Percentiles rank a stretch among this genome's conserved stretches.
Evolutionary conservation across 164 flowering plant species (phyloP).

Genomic region (Echeveria elegans): DNA sequence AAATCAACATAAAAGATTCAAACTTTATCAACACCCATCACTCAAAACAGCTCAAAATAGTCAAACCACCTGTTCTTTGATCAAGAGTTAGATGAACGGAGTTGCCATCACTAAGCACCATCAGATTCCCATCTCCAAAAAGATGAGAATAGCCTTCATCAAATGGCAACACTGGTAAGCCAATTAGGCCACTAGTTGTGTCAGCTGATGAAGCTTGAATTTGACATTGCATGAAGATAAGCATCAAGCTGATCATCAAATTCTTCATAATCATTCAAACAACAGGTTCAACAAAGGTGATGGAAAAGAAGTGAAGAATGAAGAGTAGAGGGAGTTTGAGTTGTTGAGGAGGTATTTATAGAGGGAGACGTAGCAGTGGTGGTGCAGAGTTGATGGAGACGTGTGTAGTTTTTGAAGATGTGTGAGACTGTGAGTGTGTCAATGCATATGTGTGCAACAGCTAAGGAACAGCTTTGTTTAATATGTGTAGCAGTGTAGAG

Average conservation of each 20-base stretch:
- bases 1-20: background rate
- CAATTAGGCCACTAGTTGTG: background rate
- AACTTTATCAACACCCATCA: conserved; percentile 2
- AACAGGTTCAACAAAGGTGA: background rate
- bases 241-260: background rate
- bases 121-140: conserved; percentile 69
- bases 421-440: too few relatives aligned
- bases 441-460: conserved; percentile 5
- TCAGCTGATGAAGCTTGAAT: background rate
- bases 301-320: background rate
- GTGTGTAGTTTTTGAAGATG: conserved; percentile 5
- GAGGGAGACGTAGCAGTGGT: conserved; percentile 5
- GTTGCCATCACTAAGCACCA: conserved; percentile 57
- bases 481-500: background rate
- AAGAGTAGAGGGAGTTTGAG: background rate
- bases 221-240: background rate
- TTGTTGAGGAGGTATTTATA: background rate
- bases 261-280: background rate
- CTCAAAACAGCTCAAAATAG: conserved; percentile 19
- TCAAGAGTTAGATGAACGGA: conserved; percentile 59
- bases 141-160: conserved; percentile 78
- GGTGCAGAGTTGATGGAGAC: conserved; percentile 4
- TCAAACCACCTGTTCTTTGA: conserved; percentile 53
- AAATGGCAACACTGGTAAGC: conserved; percentile 47
- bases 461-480: background rate